Conservation (phyloP, 164 flowering plant species). For the Warburgia ugandensis region DNA sequence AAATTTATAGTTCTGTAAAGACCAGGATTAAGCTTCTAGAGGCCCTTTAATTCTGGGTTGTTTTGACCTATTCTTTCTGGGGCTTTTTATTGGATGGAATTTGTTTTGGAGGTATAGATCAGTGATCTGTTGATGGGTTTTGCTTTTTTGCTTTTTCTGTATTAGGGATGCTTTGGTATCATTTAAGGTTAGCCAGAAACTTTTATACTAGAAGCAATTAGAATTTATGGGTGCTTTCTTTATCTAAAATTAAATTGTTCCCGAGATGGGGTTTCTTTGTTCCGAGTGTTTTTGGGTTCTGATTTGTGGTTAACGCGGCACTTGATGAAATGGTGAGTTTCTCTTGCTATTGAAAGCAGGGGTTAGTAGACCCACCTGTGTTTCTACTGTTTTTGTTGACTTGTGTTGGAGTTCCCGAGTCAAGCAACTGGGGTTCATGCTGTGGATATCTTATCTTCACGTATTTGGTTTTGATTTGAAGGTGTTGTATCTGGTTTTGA, state of each 20-base stretch:
- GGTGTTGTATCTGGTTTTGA: slow-evolving; percentile 49
- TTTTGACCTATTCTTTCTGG: background rate
- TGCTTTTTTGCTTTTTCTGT: background rate
- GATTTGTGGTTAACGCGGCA: too few species aligned
- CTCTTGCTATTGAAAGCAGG: too few species aligned
- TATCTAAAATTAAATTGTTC: background rate
- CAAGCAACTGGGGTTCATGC: too few species aligned
- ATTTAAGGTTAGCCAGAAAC: background rate
- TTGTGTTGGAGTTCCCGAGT: slow-evolving; percentile 14
- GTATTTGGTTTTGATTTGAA: slow-evolving; percentile 52
- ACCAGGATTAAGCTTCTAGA: slow-evolving; percentile 14
- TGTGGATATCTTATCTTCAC: slow-evolving; percentile 49
- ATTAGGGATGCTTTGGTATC: background rate
- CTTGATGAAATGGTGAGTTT: too few species aligned
- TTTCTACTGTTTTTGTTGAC: slow-evolving; percentile 15
- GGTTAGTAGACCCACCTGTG: too few species aligned
- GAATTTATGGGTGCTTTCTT: background rate
- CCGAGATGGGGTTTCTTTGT: background rate
- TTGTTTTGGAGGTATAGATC: slow-evolving; percentile 8
- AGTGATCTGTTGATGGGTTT: slow-evolving; percentile 5
- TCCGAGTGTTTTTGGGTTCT: slow-evolving; percentile 8
- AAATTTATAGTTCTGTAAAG: slow-evolving; percentile 12
- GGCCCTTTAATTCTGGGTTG: slow-evolving; percentile 15
- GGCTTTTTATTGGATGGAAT: slow-evolving; percentile 3
- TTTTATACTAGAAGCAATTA: background rate